Conservation (phyloP, 345 rosid species). For the Linum lewisii region DNA sequence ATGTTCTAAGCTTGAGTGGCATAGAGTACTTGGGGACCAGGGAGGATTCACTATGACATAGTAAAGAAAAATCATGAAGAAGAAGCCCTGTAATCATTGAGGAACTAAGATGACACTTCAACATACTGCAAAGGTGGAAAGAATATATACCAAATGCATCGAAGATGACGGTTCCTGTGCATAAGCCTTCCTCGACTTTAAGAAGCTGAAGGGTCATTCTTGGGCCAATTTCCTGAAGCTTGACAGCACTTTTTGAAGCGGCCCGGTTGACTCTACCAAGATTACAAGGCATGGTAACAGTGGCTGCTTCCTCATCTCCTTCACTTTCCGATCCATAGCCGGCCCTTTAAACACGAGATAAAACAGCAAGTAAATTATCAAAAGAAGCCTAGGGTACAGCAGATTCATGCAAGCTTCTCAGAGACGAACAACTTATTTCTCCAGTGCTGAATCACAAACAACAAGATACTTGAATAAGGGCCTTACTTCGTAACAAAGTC, state of each 20-base stretch:
- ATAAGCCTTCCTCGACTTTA: slow-evolving; percentile 81
- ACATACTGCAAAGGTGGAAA: not conserved
- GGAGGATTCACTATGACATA: too few relatives aligned
- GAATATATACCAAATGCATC: slow-evolving; percentile 12
- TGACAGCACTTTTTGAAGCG: slow-evolving; percentile 67
- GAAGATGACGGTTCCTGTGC: slow-evolving; percentile 74
- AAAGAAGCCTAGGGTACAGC: not conserved
- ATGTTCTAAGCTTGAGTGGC: too few relatives aligned
- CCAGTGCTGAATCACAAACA: not conserved
- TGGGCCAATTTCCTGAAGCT: slow-evolving; percentile 92
- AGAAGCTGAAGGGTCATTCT: slow-evolving; percentile 75
- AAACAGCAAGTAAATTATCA: not conserved
- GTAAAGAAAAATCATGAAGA: too few relatives aligned
- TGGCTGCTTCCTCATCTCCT: slow-evolving; percentile 90
- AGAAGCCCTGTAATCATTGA: too few relatives aligned
- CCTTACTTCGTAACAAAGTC: slow-evolving; percentile 85
- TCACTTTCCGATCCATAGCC: slow-evolving; percentile 98
- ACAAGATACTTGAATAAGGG: not conserved
- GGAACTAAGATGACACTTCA: not conserved
- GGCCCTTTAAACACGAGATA: slow-evolving; percentile 36
- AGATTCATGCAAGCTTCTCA: too few relatives aligned
- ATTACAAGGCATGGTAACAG: slow-evolving; percentile 65
- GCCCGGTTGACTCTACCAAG: slow-evolving; percentile 66
- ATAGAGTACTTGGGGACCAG: too few relatives aligned
- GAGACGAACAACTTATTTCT: not conserved